A percentile compares a stretch with the other conserved stretches of the same genome.
Conservation (phyloP, 352 stramenopile genomes). For the Pythium grandisporangium region DNA sequence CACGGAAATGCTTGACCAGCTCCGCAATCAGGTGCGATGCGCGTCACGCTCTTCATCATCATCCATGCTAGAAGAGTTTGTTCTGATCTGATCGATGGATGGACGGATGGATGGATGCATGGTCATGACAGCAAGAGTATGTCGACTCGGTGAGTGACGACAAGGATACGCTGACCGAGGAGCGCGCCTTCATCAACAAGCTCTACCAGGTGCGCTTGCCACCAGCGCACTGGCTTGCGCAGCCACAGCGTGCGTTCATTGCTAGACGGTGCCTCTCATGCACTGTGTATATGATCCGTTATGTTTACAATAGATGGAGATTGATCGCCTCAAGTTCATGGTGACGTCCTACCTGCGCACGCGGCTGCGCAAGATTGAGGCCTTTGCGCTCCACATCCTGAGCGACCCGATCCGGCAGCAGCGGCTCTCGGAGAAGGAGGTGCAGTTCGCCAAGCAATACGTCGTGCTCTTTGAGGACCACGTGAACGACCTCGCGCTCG, state of each 20-base stretch:
- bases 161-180: conserved; percentile 45
- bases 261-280: no score
- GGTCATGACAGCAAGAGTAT: conserved; percentile 56
- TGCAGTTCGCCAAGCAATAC: conserved; percentile 67
- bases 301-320: conserved; percentile 56
- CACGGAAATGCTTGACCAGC: conserved; percentile 75
- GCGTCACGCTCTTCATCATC: not conserved
- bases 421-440: conserved; percentile 62
- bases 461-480: conserved; percentile 63
- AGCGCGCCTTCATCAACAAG: conserved; percentile 77
- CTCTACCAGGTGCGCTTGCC: conserved; percentile 46
- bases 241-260: no score
- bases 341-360: conserved; percentile 75
- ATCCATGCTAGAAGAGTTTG: not conserved
- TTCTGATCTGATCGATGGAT: not conserved
- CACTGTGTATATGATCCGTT: no score
- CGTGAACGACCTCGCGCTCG: conserved; percentile 50
- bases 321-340: conserved; percentile 80
- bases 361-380: conserved; percentile 74
- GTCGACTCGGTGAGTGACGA: conserved; percentile 75
- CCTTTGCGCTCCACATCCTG: conserved; percentile 58
- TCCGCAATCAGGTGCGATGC: conserved; percentile 53
- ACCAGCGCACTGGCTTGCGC: not conserved
- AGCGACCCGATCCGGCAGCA: conserved; percentile 26
- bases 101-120: not conserved